Conservation (phyloP, 805 yeast species). For the Cyberlindnera nakhonratchasimensis region DNA sequence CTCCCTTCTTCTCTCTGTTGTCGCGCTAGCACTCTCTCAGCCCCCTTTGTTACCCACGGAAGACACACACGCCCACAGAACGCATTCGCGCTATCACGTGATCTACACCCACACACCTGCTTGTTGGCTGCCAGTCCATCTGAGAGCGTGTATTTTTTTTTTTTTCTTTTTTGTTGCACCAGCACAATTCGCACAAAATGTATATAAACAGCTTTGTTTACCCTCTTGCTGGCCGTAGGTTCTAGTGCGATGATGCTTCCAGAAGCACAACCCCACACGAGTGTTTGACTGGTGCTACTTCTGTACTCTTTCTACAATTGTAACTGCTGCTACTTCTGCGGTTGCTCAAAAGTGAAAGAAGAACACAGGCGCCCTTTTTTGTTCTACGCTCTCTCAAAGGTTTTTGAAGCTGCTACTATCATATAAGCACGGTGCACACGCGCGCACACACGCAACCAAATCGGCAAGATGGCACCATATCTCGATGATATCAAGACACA, state of each 20-base stretch:
- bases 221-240: slow-evolving; percentile 3
- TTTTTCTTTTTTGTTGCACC: background rate
- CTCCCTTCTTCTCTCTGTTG: background rate
- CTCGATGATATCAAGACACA: slow-evolving; percentile 62
- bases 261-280: no score
- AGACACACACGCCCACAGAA: background rate
- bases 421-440: no score
- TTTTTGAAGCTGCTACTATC: no score
- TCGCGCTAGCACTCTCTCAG: background rate
- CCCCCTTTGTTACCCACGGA: no score
- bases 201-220: slow-evolving; percentile 15
- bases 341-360: no score
- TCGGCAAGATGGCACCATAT: slow-evolving; percentile 20
- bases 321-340: no score
- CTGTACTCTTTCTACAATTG: no score
- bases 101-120: slow-evolving; percentile 5
- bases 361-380: no score
- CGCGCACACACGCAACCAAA: background rate
- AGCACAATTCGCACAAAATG: background rate
- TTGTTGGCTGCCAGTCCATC: background rate
- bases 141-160: background rate
- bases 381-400: no score
- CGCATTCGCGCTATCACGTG: no score
- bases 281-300: no score
- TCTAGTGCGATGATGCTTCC: background rate